Conservation (phyloP, 192 early-diverging fungal species). For the Coemansia sp. region DNA sequence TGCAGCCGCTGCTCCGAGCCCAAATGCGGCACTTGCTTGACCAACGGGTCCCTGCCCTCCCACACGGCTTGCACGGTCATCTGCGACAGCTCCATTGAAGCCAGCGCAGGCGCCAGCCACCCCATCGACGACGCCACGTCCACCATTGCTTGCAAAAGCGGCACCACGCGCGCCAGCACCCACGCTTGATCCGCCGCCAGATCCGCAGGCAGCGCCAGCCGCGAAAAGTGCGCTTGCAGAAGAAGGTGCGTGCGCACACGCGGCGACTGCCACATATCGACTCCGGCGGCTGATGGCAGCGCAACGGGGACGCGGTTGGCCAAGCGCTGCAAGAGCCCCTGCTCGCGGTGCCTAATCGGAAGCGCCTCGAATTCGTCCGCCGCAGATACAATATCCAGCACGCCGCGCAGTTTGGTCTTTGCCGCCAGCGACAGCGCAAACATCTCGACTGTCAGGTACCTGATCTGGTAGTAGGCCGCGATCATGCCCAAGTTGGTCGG, state of each 20-base stretch:
- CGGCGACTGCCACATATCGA: constrained; percentile 71
- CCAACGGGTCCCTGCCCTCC: constrained; percentile 88
- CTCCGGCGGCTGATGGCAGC: constrained; percentile 11
- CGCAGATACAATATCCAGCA: constrained; percentile 92
- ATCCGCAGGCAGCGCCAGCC: constrained; percentile 87
- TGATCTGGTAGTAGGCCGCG: constrained; percentile 96
- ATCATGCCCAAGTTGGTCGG: constrained; percentile 97
- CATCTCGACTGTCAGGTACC: constrained; percentile 91
- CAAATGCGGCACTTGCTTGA: constrained; percentile 90
- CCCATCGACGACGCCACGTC: constrained; percentile 93
- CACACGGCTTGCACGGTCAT: constrained; percentile 97
- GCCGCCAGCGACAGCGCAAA: constrained; percentile 85
- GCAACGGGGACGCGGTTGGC: constrained; percentile 80
- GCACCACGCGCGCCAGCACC: constrained; percentile 68
- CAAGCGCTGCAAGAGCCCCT: constrained; percentile 71
- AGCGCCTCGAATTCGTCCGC: constrained; percentile 92
- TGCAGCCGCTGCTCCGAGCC: constrained; percentile 23
- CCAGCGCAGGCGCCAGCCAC: constrained; percentile 87
- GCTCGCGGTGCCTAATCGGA: constrained; percentile 94
- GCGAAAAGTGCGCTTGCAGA: constrained; percentile 93
- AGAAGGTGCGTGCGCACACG: constrained; percentile 92
- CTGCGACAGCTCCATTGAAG: constrained; percentile 96
- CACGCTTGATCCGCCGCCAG: constrained; percentile 88
- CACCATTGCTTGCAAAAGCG: constrained; percentile 89
- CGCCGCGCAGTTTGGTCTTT: constrained; percentile 85